These are phyloP conservation scores for Solanum hybrid DNA, from an alignment of 305 asterid genomes.

Conservation along the genomic window DNA sequence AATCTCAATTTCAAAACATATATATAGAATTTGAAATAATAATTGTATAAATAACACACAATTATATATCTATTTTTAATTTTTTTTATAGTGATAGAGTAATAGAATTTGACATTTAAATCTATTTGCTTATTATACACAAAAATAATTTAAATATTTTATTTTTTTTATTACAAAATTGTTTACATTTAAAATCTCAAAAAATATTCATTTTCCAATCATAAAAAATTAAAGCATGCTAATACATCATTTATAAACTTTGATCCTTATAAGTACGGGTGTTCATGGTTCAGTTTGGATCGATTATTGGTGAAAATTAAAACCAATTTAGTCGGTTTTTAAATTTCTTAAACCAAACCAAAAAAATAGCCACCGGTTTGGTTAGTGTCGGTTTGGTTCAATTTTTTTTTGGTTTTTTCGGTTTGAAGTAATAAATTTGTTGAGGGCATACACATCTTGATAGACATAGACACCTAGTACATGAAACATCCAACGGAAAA, in stretches of 20 bases:
- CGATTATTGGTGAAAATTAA: background rate
- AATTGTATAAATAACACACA: background rate
- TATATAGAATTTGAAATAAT: background rate
- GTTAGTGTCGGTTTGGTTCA: background rate
- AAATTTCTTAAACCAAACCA: background rate
- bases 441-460: background rate
- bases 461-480: background rate
- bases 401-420: fast-evolving
- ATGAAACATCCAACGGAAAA: background rate
- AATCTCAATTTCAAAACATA: background rate
- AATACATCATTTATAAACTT: background rate
- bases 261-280: background rate
- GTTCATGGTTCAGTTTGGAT: background rate
- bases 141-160: too few relatives aligned
- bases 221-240: background rate
- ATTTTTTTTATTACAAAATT: background rate
- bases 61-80: too few relatives aligned
- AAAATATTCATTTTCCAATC: background rate
- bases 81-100: background rate
- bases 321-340: too few relatives aligned
- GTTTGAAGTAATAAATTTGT: background rate
- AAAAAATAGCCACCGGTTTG: background rate
- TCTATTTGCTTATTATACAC: background rate
- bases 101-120: background rate
- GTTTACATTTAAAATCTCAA: background rate